These are phyloP conservation scores for Salix koriyanagi DNA, from an alignment of 345 rosid species.

Conservation along the genomic window DNA sequence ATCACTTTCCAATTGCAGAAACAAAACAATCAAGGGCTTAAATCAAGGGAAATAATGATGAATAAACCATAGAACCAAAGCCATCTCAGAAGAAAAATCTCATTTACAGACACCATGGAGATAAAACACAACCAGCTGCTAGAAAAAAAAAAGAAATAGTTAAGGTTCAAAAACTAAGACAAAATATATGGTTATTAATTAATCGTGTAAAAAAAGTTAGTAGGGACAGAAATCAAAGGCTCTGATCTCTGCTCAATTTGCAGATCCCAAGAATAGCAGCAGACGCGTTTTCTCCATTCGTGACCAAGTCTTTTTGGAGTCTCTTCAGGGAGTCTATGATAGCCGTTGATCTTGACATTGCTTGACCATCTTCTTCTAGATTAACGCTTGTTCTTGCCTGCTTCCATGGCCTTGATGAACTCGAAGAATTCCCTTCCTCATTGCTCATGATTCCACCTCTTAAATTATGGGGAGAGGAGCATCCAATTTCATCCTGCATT, in stretches of 20 bases:
- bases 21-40: no score
- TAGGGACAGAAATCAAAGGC: constrained; percentile 20
- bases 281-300: constrained; percentile 28
- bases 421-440: constrained; percentile 22
- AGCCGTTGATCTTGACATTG: constrained; percentile 39
- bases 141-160: neutral
- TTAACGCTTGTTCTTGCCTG: constrained; percentile 27
- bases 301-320: constrained; percentile 27
- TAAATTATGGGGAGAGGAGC: constrained; percentile 31
- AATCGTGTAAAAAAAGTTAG: neutral
- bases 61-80: neutral
- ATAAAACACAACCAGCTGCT: neutral
- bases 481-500: constrained; percentile 55
- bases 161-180: neutral
- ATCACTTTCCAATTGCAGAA: no score
- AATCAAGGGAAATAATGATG: neutral
- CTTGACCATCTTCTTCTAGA: constrained; percentile 1
- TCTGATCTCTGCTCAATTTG: constrained; percentile 34
- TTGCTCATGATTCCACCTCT: constrained; percentile 4
- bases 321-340: constrained; percentile 26
- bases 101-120: neutral
- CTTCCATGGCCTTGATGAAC: constrained; percentile 34
- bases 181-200: constrained; percentile 11
- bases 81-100: neutral
- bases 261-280: constrained; percentile 25